phyloP scores from a whole-genome alignment of 441 rosid species.

The Populus hybrid region DNA sequence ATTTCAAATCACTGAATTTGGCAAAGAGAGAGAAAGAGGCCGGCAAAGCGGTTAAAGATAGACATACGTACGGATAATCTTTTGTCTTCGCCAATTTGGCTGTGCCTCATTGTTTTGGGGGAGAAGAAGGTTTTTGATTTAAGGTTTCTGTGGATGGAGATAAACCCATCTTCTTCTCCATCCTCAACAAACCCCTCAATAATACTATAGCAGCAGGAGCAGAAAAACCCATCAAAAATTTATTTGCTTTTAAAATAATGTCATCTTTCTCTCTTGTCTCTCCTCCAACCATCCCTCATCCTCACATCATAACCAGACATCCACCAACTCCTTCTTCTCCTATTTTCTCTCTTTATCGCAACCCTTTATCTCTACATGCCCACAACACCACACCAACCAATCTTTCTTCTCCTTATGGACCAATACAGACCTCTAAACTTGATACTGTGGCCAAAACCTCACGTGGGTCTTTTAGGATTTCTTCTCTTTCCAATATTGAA shows the following conservation, averaged over 20 bases:
- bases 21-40: no score
- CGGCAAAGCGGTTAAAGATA: no score
- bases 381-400: slow-evolving; percentile 17
- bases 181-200: slow-evolving; percentile 7
- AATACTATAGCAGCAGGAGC: not conserved
- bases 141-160: slow-evolving; percentile 28
- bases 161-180: slow-evolving; percentile 19
- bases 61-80: no score
- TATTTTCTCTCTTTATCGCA: slow-evolving; percentile 37
- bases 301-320: slow-evolving; percentile 10
- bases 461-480: slow-evolving; percentile 28
- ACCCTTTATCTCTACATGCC: slow-evolving; percentile 35
- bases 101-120: no score
- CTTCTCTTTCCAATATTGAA: slow-evolving; percentile 22
- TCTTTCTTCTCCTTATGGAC: slow-evolving; percentile 21
- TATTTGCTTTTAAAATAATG: not conserved
- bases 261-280: slow-evolving; percentile 24
- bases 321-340: slow-evolving; percentile 35
- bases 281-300: slow-evolving; percentile 26
- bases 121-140: not conserved
- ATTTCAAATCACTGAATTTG: no score
- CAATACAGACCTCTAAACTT: slow-evolving; percentile 19
- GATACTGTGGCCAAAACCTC: slow-evolving; percentile 37
- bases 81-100: no score
- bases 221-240: not conserved